Evolutionary conservation across 371 early-diverging fungal species (phyloP).

Genomic region (Mucor velutinosus): DNA sequence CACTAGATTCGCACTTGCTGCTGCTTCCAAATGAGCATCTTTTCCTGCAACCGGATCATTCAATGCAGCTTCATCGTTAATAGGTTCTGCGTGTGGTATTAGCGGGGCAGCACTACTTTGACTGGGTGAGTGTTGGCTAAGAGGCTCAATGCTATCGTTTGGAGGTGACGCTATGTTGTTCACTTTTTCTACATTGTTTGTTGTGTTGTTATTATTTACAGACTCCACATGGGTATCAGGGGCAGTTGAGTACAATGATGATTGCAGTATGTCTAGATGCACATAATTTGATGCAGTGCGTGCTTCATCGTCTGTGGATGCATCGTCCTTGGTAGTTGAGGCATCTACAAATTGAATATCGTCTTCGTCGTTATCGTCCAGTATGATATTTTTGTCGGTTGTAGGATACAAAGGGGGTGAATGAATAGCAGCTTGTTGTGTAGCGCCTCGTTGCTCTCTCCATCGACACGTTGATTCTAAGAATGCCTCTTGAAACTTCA

Average conservation of each 20-base stretch:
- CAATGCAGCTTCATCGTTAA: not conserved
- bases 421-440: not conserved
- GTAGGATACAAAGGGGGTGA: not conserved
- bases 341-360: slow-evolving; percentile 17
- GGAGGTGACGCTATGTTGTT: not conserved
- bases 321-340: not conserved
- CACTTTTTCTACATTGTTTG: not conserved
- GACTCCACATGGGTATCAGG: not conserved
- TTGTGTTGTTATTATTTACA: not conserved
- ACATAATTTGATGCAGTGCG: not conserved
- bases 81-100: not conserved
- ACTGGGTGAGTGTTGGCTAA: not conserved
- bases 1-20: not conserved
- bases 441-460: slow-evolving; percentile 12
- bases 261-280: slow-evolving; percentile 8
- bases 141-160: not conserved
- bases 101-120: not conserved
- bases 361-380: slow-evolving; percentile 22
- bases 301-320: not conserved
- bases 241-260: not conserved
- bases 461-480: slow-evolving; percentile 33
- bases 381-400: not conserved
- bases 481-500: slow-evolving; percentile 46
- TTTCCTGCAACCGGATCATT: not conserved
- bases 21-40: not conserved